A percentile compares a stretch with the other conserved stretches of the same genome.
phyloP scores from a whole-genome alignment of 1,284 basidiomycete genomes.

The Hymenochaete sp. region DNA sequence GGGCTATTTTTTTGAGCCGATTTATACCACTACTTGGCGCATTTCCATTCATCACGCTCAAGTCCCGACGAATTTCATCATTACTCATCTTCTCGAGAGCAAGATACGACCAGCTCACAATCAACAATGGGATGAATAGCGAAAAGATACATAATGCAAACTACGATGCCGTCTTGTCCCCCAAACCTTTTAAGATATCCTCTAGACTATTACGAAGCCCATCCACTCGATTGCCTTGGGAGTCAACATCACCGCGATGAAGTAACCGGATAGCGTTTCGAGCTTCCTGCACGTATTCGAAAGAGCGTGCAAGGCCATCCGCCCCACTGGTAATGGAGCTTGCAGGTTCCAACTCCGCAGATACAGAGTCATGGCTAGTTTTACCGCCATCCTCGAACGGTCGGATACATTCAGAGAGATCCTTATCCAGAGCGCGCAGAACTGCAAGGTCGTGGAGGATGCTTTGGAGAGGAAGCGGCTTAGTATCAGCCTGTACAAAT shows the following conservation, averaged over 20 bases:
- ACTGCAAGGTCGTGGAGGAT: conserved; percentile 66
- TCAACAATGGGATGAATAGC: too few relatives aligned
- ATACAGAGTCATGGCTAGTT: too few relatives aligned
- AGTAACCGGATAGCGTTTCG: conserved; percentile 46
- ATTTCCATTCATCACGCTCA: too few relatives aligned
- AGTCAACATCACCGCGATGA: conserved; percentile 42
- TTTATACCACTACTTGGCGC: too few relatives aligned
- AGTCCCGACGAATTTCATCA: too few relatives aligned
- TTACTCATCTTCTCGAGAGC: too few relatives aligned
- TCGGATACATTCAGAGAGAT: too few relatives aligned
- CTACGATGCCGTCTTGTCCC: not conserved
- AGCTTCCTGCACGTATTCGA: conserved; percentile 39
- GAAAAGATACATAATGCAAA: not conserved
- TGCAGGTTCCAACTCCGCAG: too few relatives aligned
- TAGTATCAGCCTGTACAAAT: conserved; percentile 7
- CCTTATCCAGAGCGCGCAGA: conserved; percentile 50
- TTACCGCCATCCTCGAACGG: too few relatives aligned
- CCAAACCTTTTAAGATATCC: conserved; percentile 35
- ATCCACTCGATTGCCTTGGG: conserved; percentile 44
- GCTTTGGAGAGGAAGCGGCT: conserved; percentile 42
- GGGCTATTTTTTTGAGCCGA: too few relatives aligned
- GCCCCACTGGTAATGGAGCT: conserved; percentile 3
- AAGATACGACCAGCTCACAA: too few relatives aligned
- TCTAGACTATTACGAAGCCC: conserved; percentile 41
- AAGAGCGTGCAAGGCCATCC: conserved; percentile 14